phyloP scores from a whole-genome alignment of 2,329 filamentous ascomycete genomes.

The Fusarium veterinarium region DNA sequence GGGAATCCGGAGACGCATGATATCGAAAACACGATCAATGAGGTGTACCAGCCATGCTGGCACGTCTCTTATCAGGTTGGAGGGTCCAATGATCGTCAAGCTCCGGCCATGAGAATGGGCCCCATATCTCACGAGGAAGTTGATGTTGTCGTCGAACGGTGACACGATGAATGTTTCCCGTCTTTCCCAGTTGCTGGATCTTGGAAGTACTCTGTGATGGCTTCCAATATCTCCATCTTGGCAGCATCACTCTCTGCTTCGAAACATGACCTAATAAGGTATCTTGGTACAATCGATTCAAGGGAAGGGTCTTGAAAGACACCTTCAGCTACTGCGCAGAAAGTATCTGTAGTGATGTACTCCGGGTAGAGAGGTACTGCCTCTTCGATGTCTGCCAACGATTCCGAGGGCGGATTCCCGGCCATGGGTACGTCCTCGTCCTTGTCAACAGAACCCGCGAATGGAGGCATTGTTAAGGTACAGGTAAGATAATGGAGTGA shows the following conservation, averaged over 20 bases:
- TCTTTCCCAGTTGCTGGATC: neutral
- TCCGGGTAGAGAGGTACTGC: too few relatives aligned
- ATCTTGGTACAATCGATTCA: neutral
- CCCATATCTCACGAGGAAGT: neutral
- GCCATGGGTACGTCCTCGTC: too few relatives aligned
- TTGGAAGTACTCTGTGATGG: neutral
- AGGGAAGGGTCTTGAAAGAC: neutral
- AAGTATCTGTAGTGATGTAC: neutral
- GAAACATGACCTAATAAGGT: neutral
- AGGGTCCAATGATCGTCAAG: neutral
- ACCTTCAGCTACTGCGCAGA: neutral
- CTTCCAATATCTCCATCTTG: neutral
- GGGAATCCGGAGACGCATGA: neutral
- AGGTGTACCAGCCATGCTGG: neutral
- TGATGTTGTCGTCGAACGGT: neutral
- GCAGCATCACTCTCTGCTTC: neutral
- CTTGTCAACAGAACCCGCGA: too few relatives aligned
- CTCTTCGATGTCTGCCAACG: too few relatives aligned
- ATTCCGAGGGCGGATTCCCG: too few relatives aligned
- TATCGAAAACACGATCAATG: neutral
- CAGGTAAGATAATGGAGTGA: neutral
- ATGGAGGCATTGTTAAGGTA: neutral
- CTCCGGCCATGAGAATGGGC: neutral
- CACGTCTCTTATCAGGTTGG: neutral
- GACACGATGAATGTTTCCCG: neutral